Evolutionary conservation across 208 protist species (phyloP), one percentile per base, ranked within the genome.

Genomic region (Leishmania turanica): DNA sequence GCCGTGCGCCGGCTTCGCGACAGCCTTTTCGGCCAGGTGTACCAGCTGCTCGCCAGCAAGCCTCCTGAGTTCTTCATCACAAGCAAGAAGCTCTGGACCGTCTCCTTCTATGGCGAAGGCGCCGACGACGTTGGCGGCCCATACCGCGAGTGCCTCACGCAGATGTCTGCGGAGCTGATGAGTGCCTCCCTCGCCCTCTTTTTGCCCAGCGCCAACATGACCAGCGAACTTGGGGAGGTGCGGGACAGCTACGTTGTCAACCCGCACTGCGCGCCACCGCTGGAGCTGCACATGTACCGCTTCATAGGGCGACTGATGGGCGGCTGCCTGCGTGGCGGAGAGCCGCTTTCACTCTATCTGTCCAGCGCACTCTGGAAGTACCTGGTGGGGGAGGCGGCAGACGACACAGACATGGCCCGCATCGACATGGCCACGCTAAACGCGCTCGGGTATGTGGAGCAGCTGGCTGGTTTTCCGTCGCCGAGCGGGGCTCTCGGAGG

Each of bases 291-390:
- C 37, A 96, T 98, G 93, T 98, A 97, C 87, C 87, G 90, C 76
- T 99, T 99, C 82, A 71, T 99, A 42, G 97, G 97, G 27, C 83
- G 92, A 80, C 84, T 99, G 58, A 97, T 99, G 92, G 98, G 94
- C n/a, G 93, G 98, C 17, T 98, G 96, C 79, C 84, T 99, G 73
- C 95, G 98, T n/a, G 91, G 92, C 13, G 86, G 91, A 3, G 92
- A 99, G 79, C 92, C 96, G 21, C 90, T 99, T 17, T 88, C 97
- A 4, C 87, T 99, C 47, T 97, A 97, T 81, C 87, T 99, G 45
- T 91, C 98, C 40, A 93, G 93, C 47, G 74, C 90, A 13, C 78
- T 99, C 54, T 99, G 97, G 97, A 98, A 98, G 89, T 73, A 70
- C 42, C 83, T 99, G 4, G 91, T 98, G 6, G 94, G 94, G n/a